Percentiles rank a stretch among this genome's conserved stretches.
These are phyloP conservation scores for Geum urbanum DNA, from an alignment of 306 rosid species.

Conservation along the genomic window DNA sequence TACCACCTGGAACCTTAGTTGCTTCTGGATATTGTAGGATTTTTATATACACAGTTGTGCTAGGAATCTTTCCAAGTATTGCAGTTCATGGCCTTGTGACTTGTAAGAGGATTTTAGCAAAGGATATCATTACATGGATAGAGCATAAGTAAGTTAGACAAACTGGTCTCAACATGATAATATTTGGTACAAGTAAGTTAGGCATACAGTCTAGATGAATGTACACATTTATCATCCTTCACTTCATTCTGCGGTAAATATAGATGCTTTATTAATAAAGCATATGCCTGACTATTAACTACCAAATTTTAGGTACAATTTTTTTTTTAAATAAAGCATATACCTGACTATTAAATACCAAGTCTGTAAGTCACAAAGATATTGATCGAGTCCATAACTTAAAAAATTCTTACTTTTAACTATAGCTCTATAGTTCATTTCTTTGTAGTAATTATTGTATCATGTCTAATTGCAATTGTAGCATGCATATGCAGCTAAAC, in stretches of 20 bases:
- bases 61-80: conserved; percentile 74
- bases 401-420: neutral
- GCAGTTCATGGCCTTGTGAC: conserved; percentile 96
- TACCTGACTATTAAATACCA: too few relatives aligned
- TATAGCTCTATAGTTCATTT: neutral
- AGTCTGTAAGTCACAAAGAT: too few relatives aligned
- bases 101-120: conserved; percentile 90
- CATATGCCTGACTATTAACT: too few relatives aligned
- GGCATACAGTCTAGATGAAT: too few relatives aligned
- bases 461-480: neutral
- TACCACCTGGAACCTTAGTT: conserved; percentile 59
- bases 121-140: conserved; percentile 71
- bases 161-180: conserved; percentile 16
- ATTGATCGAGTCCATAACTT: neutral
- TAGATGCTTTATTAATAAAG: too few relatives aligned
- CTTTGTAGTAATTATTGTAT: neutral
- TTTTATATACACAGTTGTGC: conserved; percentile 82
- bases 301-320: too few relatives aligned
- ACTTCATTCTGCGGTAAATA: too few relatives aligned
- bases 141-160: conserved; percentile 11
- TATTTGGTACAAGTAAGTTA: too few relatives aligned
- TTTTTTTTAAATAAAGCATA: too few relatives aligned
- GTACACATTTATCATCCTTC: too few relatives aligned
- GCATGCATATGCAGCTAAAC: neutral
- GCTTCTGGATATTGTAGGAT: conserved; percentile 87